These are phyloP conservation scores for Shiraia bambusicola DNA, from an alignment of 2,329 filamentous ascomycete species.

Conservation along the genomic window DNA sequence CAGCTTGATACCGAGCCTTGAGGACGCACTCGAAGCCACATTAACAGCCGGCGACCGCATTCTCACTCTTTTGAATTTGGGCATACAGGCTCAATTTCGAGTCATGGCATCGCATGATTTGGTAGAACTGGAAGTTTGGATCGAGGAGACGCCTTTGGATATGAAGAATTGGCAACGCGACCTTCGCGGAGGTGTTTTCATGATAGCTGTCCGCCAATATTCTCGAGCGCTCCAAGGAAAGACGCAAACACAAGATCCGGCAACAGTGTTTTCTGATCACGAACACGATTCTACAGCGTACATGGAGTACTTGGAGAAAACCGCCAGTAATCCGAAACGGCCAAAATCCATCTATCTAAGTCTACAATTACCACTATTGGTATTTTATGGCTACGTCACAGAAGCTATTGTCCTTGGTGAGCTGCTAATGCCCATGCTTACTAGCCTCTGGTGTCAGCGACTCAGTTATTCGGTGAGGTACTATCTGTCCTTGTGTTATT, in stretches of 20 bases:
- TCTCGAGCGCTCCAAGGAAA: constrained; percentile 74
- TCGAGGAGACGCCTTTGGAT: constrained; percentile 71
- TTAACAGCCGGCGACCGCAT: constrained; percentile 69
- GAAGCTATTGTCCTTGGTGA: constrained; percentile 49
- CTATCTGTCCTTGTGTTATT: constrained; percentile 46
- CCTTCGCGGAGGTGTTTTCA: constrained; percentile 68
- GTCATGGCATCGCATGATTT: constrained; percentile 71
- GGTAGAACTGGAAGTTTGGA: constrained; percentile 68
- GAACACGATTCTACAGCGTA: constrained; percentile 62
- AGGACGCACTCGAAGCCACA: constrained; percentile 65
- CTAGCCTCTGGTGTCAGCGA: constrained; percentile 49
- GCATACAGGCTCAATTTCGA: constrained; percentile 65
- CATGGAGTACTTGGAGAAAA: constrained; percentile 54
- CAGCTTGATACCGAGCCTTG: constrained; percentile 60
- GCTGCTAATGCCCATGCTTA: constrained; percentile 43
- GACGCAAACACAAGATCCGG: constrained; percentile 56
- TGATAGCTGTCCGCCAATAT: constrained; percentile 67
- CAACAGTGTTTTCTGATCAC: constrained; percentile 66
- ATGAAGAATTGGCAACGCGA: constrained; percentile 72
- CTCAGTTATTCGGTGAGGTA: constrained; percentile 47
- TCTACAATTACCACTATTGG: constrained; percentile 46
- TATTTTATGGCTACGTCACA: constrained; percentile 46
- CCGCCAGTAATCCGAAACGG: constrained; percentile 60
- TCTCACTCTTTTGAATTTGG: constrained; percentile 70
- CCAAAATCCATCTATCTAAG: constrained; percentile 69